Conservation (phyloP, 2,329 filamentous ascomycete species). For the Escovopsis sp. region DNA sequence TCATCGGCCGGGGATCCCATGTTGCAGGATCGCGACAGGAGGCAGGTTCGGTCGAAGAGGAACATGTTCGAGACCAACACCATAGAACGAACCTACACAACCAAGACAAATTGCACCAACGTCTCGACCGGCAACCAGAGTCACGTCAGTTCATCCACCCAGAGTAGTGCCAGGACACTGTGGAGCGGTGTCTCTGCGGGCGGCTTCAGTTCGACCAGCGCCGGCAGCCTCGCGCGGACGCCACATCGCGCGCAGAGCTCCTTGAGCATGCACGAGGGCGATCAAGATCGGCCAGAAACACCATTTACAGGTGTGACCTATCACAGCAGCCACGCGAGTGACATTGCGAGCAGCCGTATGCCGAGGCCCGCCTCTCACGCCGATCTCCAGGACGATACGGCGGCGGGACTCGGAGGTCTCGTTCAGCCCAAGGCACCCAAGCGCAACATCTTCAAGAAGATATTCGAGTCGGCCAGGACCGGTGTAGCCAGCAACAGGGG, state of each 20-base stretch:
- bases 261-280: constrained; percentile 43
- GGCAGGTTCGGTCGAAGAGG: constrained; percentile 45
- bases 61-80: constrained; percentile 66
- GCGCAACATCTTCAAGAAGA: constrained; percentile 87
- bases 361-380: constrained; percentile 51
- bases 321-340: constrained; percentile 71
- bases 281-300: constrained; percentile 41
- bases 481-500: constrained; percentile 80
- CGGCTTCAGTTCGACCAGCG: constrained; percentile 86
- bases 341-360: constrained; percentile 12
- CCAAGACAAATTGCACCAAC: constrained; percentile 71
- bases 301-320: constrained; percentile 73
- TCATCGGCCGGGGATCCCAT: constrained; percentile 33
- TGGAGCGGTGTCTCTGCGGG: constrained; percentile 92
- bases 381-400: constrained; percentile 49
- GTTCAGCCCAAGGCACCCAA: constrained; percentile 63
- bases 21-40: constrained; percentile 25
- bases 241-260: constrained; percentile 49
- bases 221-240: constrained; percentile 80
- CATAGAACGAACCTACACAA: constrained; percentile 70
- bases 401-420: constrained; percentile 63
- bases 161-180: constrained; percentile 67
- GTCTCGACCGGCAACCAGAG: constrained; percentile 61
- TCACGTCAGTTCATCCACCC: constrained; percentile 58
- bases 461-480: constrained; percentile 86